Base-by-base conservation (phyloP, 2,329 filamentous ascomycete species). In the Colletotrichum coccodes region DNA sequence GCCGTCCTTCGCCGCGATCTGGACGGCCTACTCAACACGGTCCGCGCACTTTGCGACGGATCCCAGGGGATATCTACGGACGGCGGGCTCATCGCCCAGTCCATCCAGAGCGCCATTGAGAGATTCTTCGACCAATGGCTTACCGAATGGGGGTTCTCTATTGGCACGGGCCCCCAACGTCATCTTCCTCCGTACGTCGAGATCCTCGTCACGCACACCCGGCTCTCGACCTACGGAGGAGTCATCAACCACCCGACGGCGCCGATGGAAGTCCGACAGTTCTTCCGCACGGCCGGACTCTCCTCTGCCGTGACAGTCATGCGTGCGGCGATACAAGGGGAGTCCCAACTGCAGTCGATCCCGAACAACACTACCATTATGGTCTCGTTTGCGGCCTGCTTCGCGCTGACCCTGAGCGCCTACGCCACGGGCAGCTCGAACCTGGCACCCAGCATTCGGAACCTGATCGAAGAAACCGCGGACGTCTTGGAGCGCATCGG, bases 341-440 rank as follows among this genome's bases (percentile, higher is more conserved):
- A 94, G 75, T 82, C 85, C 0, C 87, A 91, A 70, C 83, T 94
- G 0, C 89, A 89, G 63, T 93, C 91, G 0, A 94, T 94, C 91
- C 91, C 91, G 0, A 94, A 94, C 77, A 94, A 94, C 72, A 93
- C 91, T 0, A 88, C 91, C 63, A 92, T 93, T 71, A 94, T 94
- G 92, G 92, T 94, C 14, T 92, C 91, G 1, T 93, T 93, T 71
- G 91, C 91, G 0, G 90, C 90, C 5, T 92, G 89, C 73, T 92
- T 91, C 70, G 90, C 90, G 0, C 78, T 92, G n/a, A 87, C 88
- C 11, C 82, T 92, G 5, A 90, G 89, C 71, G 85, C 88, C 0
- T 87, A 88, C 54, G 84, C 88, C 3, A 83, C 85, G 0, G 88
- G 85, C 32, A 85, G 84, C 64, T 89, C 86, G 0, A 86, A 85